These are phyloP conservation scores for Saururus chinensis DNA, from an alignment of 164 flowering plant species.

Conservation along the genomic window DNA sequence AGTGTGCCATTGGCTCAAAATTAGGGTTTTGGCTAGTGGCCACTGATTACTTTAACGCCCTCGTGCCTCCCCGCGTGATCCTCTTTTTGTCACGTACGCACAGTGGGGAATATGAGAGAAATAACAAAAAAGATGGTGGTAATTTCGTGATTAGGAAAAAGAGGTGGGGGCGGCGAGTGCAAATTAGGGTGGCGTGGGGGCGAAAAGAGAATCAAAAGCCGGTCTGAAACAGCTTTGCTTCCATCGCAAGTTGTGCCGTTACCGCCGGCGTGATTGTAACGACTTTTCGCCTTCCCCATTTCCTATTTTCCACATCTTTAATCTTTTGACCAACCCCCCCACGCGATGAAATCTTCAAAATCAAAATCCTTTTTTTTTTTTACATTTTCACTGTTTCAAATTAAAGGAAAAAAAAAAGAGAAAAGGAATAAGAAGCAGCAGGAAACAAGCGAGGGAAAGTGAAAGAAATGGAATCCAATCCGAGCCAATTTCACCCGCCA, in stretches of 20 bases:
- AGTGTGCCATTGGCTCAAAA: too few species aligned
- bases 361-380: too few species aligned
- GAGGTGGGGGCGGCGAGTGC: neutral
- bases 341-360: neutral
- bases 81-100: too few species aligned
- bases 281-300: neutral
- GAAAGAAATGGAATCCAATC: neutral
- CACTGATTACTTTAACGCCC: too few species aligned
- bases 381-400: too few species aligned
- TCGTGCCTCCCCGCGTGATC: too few species aligned
- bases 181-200: neutral
- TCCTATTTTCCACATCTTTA: neutral
- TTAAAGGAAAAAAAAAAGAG: neutral
- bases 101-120: neutral
- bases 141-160: neutral
- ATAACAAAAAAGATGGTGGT: too few species aligned
- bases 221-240: conserved; percentile 13
- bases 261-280: conserved; percentile 8
- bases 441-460: neutral
- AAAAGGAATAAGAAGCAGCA: neutral
- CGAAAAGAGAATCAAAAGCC: neutral
- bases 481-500: conserved; percentile 1
- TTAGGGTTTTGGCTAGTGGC: too few species aligned
- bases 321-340: neutral
- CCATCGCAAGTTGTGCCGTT: conserved; percentile 22